These are phyloP conservation scores for Taphrina communis DNA, from an alignment of 1,139 yeast genomes.

Conservation along the genomic window DNA sequence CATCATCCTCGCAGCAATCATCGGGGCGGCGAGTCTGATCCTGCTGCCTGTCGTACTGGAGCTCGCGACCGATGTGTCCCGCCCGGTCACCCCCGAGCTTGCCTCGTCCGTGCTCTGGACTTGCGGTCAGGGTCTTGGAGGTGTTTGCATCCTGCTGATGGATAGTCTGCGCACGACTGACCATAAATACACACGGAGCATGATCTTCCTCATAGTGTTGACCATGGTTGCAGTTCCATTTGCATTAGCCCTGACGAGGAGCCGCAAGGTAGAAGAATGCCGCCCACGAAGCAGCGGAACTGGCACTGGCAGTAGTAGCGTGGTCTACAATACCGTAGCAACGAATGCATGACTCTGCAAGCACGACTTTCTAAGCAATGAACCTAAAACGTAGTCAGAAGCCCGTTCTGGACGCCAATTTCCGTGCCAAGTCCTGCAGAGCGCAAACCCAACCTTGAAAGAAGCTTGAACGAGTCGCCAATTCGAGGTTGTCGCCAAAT, in stretches of 20 bases:
- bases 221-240: constrained; percentile 13
- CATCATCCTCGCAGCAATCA: constrained; percentile 49
- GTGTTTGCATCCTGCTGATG: constrained; percentile 52
- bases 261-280: constrained; percentile 10
- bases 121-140: constrained; percentile 53
- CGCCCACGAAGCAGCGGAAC: constrained; percentile 6
- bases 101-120: constrained; percentile 51
- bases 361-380: too few relatives aligned
- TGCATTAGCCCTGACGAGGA: constrained; percentile 8
- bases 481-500: too few relatives aligned
- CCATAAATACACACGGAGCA: constrained; percentile 15
- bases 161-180: constrained; percentile 47
- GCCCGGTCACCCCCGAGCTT: constrained; percentile 49
- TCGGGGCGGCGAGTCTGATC: constrained; percentile 52
- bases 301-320: neutral
- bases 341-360: neutral
- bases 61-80: constrained; percentile 50
- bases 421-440: too few relatives aligned
- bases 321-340: constrained; percentile 1
- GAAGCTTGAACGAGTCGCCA: too few relatives aligned
- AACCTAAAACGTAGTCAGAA: too few relatives aligned
- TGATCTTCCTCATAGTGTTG: constrained; percentile 11
- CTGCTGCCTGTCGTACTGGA: constrained; percentile 52
- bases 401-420: too few relatives aligned
- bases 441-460: too few relatives aligned